A percentile compares a stretch with the other conserved stretches of the same genome.
Evolutionary conservation across 768 basidiomycete genomes (phyloP).

Genomic region (Collybia mongolica): DNA sequence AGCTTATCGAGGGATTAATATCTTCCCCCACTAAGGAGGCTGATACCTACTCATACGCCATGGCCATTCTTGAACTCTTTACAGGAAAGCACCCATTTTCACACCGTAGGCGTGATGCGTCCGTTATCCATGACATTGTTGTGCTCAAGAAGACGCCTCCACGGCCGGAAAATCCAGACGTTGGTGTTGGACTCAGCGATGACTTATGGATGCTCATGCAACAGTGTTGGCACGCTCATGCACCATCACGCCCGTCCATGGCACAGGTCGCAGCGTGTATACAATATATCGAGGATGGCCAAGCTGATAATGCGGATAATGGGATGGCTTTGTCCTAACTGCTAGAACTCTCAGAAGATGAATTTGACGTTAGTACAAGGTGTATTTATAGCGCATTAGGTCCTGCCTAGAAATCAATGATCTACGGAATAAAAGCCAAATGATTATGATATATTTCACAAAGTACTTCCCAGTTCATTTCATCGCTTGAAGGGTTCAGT

Average conservation of each 20-base stretch:
- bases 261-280: conserved; percentile 29
- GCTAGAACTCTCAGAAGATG: no score
- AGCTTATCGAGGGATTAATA: conserved; percentile 46
- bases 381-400: no score
- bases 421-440: no score
- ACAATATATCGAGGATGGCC: conserved; percentile 13
- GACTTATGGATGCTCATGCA: conserved; percentile 45
- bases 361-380: no score
- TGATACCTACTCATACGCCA: conserved; percentile 59
- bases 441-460: no score
- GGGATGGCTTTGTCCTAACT: no score
- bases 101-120: conserved; percentile 46
- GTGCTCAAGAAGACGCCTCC: conserved; percentile 35
- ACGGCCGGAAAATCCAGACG: conserved; percentile 36
- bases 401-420: no score
- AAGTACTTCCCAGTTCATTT: no score
- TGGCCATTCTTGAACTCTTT: conserved; percentile 59
- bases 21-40: conserved; percentile 41
- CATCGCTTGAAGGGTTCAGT: no score
- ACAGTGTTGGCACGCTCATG: conserved; percentile 43
- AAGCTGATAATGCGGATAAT: no score
- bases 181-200: conserved; percentile 40
- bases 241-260: conserved; percentile 39
- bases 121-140: conserved; percentile 46
- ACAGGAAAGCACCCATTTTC: conserved; percentile 53